phyloP scores from a whole-genome alignment of 1,284 basidiomycete species.

The Fomitiporia mediterranea region DNA sequence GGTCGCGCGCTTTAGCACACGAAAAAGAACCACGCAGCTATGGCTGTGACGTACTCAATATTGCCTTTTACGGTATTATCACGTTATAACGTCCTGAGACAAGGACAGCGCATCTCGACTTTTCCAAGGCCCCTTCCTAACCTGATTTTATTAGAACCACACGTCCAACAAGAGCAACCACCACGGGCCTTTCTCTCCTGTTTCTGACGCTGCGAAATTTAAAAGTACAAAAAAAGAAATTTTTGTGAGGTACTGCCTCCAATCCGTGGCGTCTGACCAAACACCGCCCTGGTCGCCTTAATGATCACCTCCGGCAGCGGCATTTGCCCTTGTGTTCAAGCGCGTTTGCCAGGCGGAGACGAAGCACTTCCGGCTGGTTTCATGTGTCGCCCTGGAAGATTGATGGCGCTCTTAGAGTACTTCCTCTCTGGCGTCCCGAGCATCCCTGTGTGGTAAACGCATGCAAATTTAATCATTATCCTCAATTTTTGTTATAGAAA shows the following conservation, averaged over 20 bases:
- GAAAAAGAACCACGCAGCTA: conserved; percentile 5
- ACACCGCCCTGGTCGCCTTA: conserved; percentile 4
- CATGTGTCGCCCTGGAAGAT: not conserved
- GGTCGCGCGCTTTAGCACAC: not conserved
- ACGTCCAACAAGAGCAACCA: not conserved
- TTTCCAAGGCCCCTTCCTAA: too few relatives aligned
- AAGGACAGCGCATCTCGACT: too few relatives aligned
- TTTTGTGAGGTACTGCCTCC: too few relatives aligned
- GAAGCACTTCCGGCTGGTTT: not conserved
- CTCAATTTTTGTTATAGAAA: too few relatives aligned
- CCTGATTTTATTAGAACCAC: not conserved
- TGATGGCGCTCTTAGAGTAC: not conserved
- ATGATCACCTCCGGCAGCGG: conserved; percentile 2
- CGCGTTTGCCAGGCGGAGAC: not conserved
- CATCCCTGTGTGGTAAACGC: too few relatives aligned
- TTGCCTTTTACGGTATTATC: not conserved
- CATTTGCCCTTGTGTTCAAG: not conserved
- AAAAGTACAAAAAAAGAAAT: too few relatives aligned
- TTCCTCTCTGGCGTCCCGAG: too few relatives aligned
- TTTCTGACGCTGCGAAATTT: too few relatives aligned
- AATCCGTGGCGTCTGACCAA: not conserved
- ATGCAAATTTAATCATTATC: too few relatives aligned
- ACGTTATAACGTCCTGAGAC: not conserved
- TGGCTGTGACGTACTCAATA: conserved; percentile 6
- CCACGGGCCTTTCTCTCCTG: too few relatives aligned